phyloP scores from a whole-genome alignment of 208 protist genomes.

The Blechomonas ayalai region DNA sequence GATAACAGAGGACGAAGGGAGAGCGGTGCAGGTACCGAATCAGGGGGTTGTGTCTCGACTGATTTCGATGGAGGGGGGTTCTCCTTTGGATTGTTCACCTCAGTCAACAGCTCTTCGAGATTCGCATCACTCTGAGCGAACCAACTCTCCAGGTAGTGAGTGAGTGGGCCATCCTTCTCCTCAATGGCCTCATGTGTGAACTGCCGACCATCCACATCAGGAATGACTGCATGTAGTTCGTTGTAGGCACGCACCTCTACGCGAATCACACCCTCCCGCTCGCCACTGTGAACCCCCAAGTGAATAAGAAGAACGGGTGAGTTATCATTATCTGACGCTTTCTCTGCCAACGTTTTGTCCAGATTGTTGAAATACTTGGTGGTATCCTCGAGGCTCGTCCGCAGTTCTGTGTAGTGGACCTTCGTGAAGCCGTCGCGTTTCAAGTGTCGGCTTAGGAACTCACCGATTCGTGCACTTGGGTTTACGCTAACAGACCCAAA shows the following conservation, averaged over 20 bases:
- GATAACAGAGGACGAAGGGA: too few species aligned
- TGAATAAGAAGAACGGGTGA: conserved; percentile 47
- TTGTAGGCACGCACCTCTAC: conserved; percentile 61
- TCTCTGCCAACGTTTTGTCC: conserved; percentile 10
- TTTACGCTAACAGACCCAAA: conserved; percentile 51
- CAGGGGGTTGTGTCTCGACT: too few species aligned
- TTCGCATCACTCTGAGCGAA: conserved; percentile 25
- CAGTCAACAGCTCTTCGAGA: conserved; percentile 16
- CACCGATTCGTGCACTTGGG: conserved; percentile 36
- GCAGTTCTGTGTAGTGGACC: conserved; percentile 33
- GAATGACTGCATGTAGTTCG: conserved; percentile 33
- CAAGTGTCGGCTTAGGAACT: conserved; percentile 17
- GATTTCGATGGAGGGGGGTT: too few species aligned
- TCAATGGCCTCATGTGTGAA: conserved; percentile 49
- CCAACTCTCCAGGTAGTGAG: conserved; percentile 21
- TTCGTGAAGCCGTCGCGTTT: conserved; percentile 5
- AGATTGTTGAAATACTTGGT: conserved; percentile 38
- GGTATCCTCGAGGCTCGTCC: conserved; percentile 24
- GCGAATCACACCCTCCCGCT: conserved; percentile 34
- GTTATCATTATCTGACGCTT: too few species aligned
- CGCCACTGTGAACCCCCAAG: conserved; percentile 36
- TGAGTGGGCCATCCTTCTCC: conserved; percentile 15
- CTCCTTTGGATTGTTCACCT: conserved; percentile 10
- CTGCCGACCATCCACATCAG: conserved; percentile 27
- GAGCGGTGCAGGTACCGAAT: too few species aligned